Evolutionary conservation across 352 stramenopile species (phyloP), one percentile per base, ranked within the genome.

Genomic region (Globisporangium alternatum): DNA sequence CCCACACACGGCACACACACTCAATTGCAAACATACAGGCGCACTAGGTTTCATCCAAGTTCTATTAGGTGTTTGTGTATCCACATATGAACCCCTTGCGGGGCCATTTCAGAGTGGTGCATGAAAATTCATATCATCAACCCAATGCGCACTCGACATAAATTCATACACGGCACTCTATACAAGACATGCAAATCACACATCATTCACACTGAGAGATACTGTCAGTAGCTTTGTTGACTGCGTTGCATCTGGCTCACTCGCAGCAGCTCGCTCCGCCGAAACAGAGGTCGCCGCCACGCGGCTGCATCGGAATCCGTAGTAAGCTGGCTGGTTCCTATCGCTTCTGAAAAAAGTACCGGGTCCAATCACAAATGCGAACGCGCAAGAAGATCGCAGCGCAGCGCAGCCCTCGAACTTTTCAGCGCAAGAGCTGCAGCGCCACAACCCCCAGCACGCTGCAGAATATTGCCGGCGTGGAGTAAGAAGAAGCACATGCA

Each of bases 311-410:
- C 64, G 66, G 60, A 79, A 85, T 95, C 86, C 86, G 86, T 95
- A 95, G 86, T 86, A 95, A 91, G 82, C 75, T 90, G 74, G 80
- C 85, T 84, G 62, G 35, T 90, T 58, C 62, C 68, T 95, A 37
- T 95, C 70, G 86, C 86, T 95, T 93, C 85, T 83, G 80, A 80
- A 78, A 83, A 90, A 90, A 95, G 86, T 95, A 95, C 86, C 82
- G 81, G 73, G 60, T 77, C 72, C 83, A 93, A 92, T 92, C 75
- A 91, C 84, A 91, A 93, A 77, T 86, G 71, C 76, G 64, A 63
- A 56, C 51, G 52, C 62, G 62, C 60, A 63, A 64, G 58, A 41
- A 25, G 68, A 10, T 70, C 56, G 70, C 68, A 44, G 64, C 57
- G 60, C 56, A 53, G 57, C 31, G 56, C 45, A 56, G 28, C 59